Conservation (phyloP, 768 basidiomycete species). For the Pulveroboletus sp. region DNA sequence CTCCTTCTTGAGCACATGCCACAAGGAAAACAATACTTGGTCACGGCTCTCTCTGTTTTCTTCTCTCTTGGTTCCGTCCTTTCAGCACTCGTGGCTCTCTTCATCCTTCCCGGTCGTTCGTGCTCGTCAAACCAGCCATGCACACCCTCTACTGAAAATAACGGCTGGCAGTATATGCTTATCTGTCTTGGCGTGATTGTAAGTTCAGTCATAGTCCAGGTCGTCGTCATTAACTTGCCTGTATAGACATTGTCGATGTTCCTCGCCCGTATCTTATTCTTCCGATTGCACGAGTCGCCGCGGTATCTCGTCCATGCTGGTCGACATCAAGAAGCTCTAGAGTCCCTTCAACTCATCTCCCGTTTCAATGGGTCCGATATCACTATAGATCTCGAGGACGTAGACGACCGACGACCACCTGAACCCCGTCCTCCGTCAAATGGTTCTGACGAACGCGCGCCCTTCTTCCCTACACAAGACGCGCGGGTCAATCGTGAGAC, state of each 20-base stretch:
- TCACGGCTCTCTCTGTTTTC: conserved; percentile 91
- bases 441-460: conserved; percentile 25
- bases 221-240: conserved; percentile 3
- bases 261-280: conserved; percentile 79
- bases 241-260: conserved; percentile 83
- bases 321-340: conserved; percentile 76
- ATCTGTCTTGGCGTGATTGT: conserved; percentile 76
- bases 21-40: conserved; percentile 83
- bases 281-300: conserved; percentile 91
- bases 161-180: conserved; percentile 88
- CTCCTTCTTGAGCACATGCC: conserved; percentile 91
- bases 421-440: conserved; percentile 13
- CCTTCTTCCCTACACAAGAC: conserved; percentile 24
- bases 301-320: conserved; percentile 89
- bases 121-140: conserved; percentile 55
- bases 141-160: conserved; percentile 48
- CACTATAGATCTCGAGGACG: conserved; percentile 64
- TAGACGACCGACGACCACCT: conserved; percentile 41
- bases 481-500: conserved; percentile 1
- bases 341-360: conserved; percentile 79
- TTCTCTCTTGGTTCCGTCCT: conserved; percentile 92
- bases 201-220: conserved; percentile 33
- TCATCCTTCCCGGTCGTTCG: conserved; percentile 73
- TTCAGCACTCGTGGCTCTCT: conserved; percentile 71
- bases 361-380: conserved; percentile 78